Evolutionary conservation across 2,329 filamentous ascomycete species (phyloP).

Genomic region (Aspergillus sp.): DNA sequence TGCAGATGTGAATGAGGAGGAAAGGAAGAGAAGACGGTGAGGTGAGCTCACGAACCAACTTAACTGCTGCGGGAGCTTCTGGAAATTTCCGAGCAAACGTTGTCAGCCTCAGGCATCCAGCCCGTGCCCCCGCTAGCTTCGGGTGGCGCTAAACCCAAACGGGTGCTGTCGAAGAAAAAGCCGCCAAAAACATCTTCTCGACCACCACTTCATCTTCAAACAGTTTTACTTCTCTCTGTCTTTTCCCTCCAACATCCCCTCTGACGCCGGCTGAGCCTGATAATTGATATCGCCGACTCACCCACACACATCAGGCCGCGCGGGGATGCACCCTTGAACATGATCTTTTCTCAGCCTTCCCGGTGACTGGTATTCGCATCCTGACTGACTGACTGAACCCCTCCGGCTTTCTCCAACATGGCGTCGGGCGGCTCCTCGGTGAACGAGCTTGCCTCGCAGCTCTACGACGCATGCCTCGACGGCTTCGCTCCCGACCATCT

Average conservation of each 20-base stretch:
- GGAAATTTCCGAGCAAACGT: slow-evolving; percentile 42
- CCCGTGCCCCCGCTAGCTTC: slow-evolving; percentile 9
- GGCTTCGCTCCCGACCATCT: slow-evolving; percentile 42
- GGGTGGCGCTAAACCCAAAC: slow-evolving; percentile 21
- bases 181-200: slow-evolving; percentile 28
- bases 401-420: slow-evolving; percentile 25
- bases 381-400: slow-evolving; percentile 30
- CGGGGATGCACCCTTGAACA: slow-evolving; percentile 27
- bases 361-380: slow-evolving; percentile 29
- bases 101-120: slow-evolving; percentile 26
- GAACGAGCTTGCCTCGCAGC: slow-evolving; percentile 41
- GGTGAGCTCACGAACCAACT: slow-evolving; percentile 11
- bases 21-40: slow-evolving; percentile 9
- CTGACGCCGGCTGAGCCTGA: neutral
- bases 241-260: neutral
- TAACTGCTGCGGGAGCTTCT: slow-evolving; percentile 35
- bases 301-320: slow-evolving; percentile 3
- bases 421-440: slow-evolving; percentile 21
- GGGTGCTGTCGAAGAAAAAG: slow-evolving; percentile 20
- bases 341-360: slow-evolving; percentile 28
- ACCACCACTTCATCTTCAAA: neutral
- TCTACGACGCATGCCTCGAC: slow-evolving; percentile 46
- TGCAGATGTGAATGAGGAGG: slow-evolving; percentile 1
- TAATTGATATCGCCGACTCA: neutral
- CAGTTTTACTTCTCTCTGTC: slow-evolving; percentile 3